Base-by-base conservation (phyloP, 768 basidiomycete genomes). In the Suillus plorans region DNA sequence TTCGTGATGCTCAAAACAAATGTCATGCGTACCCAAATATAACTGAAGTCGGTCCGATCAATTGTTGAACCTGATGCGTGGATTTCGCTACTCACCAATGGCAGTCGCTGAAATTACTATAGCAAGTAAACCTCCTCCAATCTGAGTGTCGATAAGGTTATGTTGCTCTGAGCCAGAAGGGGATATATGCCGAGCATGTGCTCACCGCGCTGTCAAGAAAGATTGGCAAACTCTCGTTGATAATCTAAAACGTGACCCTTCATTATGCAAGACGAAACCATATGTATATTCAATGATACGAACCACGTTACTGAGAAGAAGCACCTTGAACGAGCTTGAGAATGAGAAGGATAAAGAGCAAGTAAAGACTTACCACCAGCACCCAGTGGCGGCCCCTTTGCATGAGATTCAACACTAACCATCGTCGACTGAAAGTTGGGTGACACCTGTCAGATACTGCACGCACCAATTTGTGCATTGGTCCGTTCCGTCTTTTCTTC, bases 281-380 rank as follows among this genome's bases (percentile, higher is more conserved):
- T 20, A n/a, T n/a, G n/a, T 36, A 36, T 55, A 4, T 3, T n/a
- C 53, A 8, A 36, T 34, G 53, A 55, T 25, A 76, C 90, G 64
- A 70, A 91, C 90, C 64, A 97, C 95, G 74, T 97, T 97, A 62
- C 91, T 86, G 1, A 98, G 81, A 2, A 99, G 83, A 2, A 99
- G 82, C 10, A 95, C 91, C 91, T 92, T 56, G 12, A 6, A 13
- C n/a, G 5, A 25, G 39, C 59, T 34, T 0, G 37, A 5, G 45
- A 64, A 20, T 71, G 50, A 60, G 63, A 77, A 14, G 2, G 39
- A 20, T n/a, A 13, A 34, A 55, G 20, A 55, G 34, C 53, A n/a
- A n/a, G 31, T 55, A 36, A n/a, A n/a, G 5, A 55, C 82, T 62
- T 71, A 94, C 95, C 60, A 97, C 96, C 9, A 99, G 84, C 16